A percentile compares a stretch with the other conserved stretches of the same genome.
Conservation (phyloP, 495 filamentous ascomycete species). For the Cercophora scortea region DNA sequence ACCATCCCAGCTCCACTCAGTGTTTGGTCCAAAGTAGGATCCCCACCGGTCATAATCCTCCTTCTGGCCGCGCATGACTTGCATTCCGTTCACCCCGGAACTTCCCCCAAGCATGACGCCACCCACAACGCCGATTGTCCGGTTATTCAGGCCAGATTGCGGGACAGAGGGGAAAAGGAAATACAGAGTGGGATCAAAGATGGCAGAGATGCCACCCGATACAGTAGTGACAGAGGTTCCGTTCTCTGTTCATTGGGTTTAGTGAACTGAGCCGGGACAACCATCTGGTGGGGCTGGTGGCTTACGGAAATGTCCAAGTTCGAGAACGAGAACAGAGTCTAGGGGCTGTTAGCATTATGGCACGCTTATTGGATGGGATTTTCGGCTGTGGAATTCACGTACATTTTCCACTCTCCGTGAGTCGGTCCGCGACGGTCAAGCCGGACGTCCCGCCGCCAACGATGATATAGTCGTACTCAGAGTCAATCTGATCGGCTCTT, state of each 20-base stretch:
- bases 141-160: constrained; percentile 26
- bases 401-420: constrained; percentile 25
- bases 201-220: constrained; percentile 3
- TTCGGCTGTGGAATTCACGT: background rate
- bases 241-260: constrained; percentile 1
- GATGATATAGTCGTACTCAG: constrained; percentile 25
- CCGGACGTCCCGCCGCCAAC: constrained; percentile 38
- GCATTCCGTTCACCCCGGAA: constrained; percentile 41
- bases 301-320: constrained; percentile 10
- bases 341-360: background rate
- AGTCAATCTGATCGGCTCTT: background rate
- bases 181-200: constrained; percentile 6
- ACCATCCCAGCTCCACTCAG: constrained; percentile 34
- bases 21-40: constrained; percentile 21
- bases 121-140: constrained; percentile 19
- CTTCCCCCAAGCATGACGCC: constrained; percentile 38
- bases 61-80: constrained; percentile 30
- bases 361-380: background rate
- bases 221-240: constrained; percentile 8
- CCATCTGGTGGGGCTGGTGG: background rate
- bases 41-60: constrained; percentile 41
- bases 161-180: constrained; percentile 33
- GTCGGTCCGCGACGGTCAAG: constrained; percentile 34
- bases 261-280: background rate
- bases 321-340: constrained; percentile 16